These are phyloP conservation scores for Goffeauzyma gilvescens DNA, from an alignment of 768 basidiomycete genomes.

Conservation along the genomic window DNA sequence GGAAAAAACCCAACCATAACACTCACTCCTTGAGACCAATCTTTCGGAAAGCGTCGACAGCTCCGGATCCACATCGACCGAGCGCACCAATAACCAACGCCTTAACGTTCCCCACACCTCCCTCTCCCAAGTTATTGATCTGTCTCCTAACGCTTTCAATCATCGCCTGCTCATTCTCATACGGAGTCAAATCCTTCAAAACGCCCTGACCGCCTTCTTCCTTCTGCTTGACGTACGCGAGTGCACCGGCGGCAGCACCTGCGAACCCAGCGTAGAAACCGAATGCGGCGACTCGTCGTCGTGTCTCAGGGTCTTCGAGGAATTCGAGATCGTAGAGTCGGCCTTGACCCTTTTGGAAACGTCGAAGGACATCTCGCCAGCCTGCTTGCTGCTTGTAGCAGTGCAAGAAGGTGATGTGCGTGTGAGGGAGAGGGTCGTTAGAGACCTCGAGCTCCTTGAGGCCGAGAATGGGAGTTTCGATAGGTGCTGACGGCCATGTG, in stretches of 20 bases:
- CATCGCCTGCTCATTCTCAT: conserved; percentile 66
- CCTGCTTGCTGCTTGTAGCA: conserved; percentile 92
- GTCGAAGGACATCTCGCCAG: conserved; percentile 66
- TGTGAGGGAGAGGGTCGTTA: conserved; percentile 61
- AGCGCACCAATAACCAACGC: conserved; percentile 91
- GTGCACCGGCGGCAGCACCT: conserved; percentile 65
- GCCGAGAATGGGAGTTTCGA: conserved; percentile 62
- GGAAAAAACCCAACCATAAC: neutral
- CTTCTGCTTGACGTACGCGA: conserved; percentile 54
- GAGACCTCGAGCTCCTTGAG: conserved; percentile 87
- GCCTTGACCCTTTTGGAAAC: conserved; percentile 63
- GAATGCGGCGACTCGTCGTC: conserved; percentile 82
- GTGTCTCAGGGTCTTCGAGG: conserved; percentile 56
- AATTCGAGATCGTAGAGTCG: conserved; percentile 92
- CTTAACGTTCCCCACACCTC: conserved; percentile 38
- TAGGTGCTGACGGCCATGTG: conserved; percentile 68
- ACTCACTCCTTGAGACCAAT: conserved; percentile 83
- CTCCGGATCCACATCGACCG: conserved; percentile 83
- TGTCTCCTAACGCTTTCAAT: conserved; percentile 48
- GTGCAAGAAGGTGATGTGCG: conserved; percentile 95
- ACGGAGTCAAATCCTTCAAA: conserved; percentile 59
- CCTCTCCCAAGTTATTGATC: conserved; percentile 42
- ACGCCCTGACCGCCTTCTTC: conserved; percentile 36
- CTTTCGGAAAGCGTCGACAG: conserved; percentile 86
- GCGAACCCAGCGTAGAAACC: conserved; percentile 97